Percentiles rank a stretch among this genome's conserved stretches.
Conservation (phyloP, 2,329 filamentous ascomycete genomes). For the Penicillium paneum region DNA sequence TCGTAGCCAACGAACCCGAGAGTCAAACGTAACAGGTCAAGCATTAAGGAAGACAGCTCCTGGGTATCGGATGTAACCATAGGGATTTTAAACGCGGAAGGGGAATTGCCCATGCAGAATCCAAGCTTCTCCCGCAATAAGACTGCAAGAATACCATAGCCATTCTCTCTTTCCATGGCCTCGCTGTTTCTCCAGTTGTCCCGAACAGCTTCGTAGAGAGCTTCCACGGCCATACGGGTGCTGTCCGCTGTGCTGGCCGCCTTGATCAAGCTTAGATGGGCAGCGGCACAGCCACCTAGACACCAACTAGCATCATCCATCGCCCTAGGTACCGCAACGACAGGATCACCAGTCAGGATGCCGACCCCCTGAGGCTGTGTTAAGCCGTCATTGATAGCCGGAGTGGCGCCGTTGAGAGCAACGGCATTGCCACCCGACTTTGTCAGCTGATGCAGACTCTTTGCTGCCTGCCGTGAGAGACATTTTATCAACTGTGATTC, state of each 20-base stretch:
- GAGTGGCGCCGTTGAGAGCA: constrained; percentile 82
- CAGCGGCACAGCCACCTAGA: constrained; percentile 82
- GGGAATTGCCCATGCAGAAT: constrained; percentile 26
- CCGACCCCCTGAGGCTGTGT: constrained; percentile 75
- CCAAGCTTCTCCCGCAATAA: constrained; percentile 76
- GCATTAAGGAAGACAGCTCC: constrained; percentile 52
- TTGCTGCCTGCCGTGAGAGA: constrained; percentile 68
- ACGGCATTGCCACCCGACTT: constrained; percentile 72
- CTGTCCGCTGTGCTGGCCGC: constrained; percentile 67
- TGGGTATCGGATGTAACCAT: constrained; percentile 37
- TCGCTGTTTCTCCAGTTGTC: constrained; percentile 97
- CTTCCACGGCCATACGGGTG: constrained; percentile 72
- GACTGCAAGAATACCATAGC: constrained; percentile 82
- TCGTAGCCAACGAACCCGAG: constrained; percentile 88
- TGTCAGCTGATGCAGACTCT: constrained; percentile 65
- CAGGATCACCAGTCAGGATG: constrained; percentile 76
- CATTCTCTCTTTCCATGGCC: constrained; percentile 94
- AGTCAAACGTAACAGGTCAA: constrained; percentile 69
- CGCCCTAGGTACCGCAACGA: constrained; percentile 75
- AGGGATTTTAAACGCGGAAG: constrained; percentile 44
- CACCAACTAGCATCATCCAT: constrained; percentile 92
- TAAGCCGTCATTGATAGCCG: constrained; percentile 85
- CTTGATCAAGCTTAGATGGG: constrained; percentile 81
- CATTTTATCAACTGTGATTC: constrained; percentile 73
- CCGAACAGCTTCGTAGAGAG: constrained; percentile 79